These are phyloP conservation scores for Cubamyces lactineus DNA, from an alignment of 768 basidiomycete genomes.

Conservation along the genomic window DNA sequence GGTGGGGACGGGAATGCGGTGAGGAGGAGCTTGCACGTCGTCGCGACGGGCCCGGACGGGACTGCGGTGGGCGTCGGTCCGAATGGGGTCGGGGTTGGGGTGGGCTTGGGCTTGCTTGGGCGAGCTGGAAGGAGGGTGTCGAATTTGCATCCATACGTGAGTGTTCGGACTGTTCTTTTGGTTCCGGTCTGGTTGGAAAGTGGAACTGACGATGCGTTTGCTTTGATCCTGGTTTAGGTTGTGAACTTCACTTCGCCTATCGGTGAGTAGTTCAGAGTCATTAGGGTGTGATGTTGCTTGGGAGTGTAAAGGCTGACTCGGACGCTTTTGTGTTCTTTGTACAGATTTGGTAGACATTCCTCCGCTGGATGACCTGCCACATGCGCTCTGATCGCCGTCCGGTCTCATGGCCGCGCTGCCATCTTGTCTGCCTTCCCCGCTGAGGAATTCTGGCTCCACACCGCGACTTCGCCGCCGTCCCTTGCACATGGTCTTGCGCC, in stretches of 20 bases:
- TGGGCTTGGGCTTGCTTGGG: not conserved
- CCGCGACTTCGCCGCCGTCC: no score
- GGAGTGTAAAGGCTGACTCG: not conserved
- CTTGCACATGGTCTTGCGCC: no score
- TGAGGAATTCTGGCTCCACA: not conserved
- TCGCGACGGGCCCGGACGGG: constrained; percentile 6
- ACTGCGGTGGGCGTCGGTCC: not conserved
- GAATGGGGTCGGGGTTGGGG: constrained; percentile 1
- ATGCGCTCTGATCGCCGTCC: constrained; percentile 17
- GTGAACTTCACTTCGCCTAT: constrained; percentile 45
- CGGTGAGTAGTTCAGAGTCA: constrained; percentile 27
- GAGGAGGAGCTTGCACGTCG: constrained; percentile 4
- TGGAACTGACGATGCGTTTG: not conserved
- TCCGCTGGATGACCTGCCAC: constrained; percentile 23
- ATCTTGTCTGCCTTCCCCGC: not conserved
- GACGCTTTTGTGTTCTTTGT: not conserved
- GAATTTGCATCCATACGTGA: constrained; percentile 38
- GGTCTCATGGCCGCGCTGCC: not conserved
- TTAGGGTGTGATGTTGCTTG: no score
- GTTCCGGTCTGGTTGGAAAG: not conserved
- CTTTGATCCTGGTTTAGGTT: constrained; percentile 30
- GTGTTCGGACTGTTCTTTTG: no score
- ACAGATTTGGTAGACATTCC: constrained; percentile 31
- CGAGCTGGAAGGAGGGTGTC: constrained; percentile 11
- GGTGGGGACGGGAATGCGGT: not conserved